Evolutionary conservation across 805 yeast genomes (phyloP), one percentile per base, ranked within the genome.

Genomic region (Hanseniaspora pseudoguilliermondii): DNA sequence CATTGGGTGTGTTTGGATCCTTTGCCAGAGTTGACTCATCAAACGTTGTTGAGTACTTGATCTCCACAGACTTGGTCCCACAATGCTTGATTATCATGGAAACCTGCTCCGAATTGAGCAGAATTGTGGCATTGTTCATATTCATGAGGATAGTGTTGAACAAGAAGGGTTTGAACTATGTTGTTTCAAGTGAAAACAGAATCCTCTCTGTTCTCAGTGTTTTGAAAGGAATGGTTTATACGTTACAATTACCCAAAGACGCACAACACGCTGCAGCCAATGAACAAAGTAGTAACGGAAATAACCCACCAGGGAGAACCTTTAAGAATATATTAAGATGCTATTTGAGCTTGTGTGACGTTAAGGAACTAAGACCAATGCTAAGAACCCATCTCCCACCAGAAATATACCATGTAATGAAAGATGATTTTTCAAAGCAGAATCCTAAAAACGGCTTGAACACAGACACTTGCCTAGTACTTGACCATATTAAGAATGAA

Each of bases 51-150:
- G 86, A 86, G 59, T 91, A 93, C 65, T 72, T 91, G 64, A 74
- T 91, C 47, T 83, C 96, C n/a, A 93, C 98, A 0, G 98, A 91
- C 68, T 91, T 93, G 62, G 95, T 93, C 36, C 98, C 98, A 5
- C 72, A 93, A 56, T 93, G 98, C 67, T 73, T 91, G 58, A 83
- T 93, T 63, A 91, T 93, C 59, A 91, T 91, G 95, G 97, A 91
- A 67, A 81, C 90, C 1, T 88, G 96, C 8, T 84, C 96, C 0
- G 98, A 93, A 66, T 75, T 91, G 53, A 83, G 95, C 49, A 91
- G 93, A 65, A 93, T 97, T 0, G 98, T 91, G 27, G 98, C 98
- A 5, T 90, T 91, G 57, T 91, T 93, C 72, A 91, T 93, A 58
- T 84, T 93, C 47, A 97, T 91, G 66, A 91, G 90, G 69, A 91